A percentile compares a stretch with the other conserved stretches of the same genome.
Conservation (phyloP, 345 rosid species). For the Camelina laxa region DNA sequence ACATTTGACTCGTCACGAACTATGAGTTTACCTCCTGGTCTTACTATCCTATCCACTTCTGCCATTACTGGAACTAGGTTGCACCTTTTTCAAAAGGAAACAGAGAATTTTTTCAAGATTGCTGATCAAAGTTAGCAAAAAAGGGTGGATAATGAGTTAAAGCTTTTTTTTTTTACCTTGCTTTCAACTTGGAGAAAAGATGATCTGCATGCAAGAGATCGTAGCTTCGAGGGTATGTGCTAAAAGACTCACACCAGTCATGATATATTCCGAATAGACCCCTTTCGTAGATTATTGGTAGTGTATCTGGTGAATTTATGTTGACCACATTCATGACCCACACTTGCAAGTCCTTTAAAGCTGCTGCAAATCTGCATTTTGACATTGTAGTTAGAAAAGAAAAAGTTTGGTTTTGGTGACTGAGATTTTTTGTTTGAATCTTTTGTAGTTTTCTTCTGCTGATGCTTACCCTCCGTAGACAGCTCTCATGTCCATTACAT, state of each 20-base stretch:
- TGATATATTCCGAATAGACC: constrained; percentile 92
- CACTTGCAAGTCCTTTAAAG: constrained; percentile 67
- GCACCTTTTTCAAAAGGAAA: constrained; percentile 61
- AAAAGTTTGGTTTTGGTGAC: not conserved
- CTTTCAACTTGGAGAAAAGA: constrained; percentile 81
- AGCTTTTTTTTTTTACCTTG: constrained; percentile 47
- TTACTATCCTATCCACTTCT: constrained; percentile 84
- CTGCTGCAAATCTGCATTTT: constrained; percentile 79
- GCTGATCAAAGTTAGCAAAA: not conserved
- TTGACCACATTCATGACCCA: constrained; percentile 93
- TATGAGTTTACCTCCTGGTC: constrained; percentile 93
- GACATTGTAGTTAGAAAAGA: not conserved
- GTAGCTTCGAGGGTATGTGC: constrained; percentile 80
- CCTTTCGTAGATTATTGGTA: constrained; percentile 87
- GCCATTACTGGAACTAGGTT: constrained; percentile 79
- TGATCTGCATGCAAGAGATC: constrained; percentile 94
- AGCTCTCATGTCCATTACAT: constrained; percentile 95
- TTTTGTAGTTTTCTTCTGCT: not conserved
- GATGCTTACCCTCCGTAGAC: constrained; percentile 82
- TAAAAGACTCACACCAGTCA: constrained; percentile 95
- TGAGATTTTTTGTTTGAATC: constrained; percentile 1
- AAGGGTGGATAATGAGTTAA: not conserved
- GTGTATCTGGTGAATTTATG: constrained; percentile 80
- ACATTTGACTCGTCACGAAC: constrained; percentile 67
- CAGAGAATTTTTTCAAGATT: not conserved